Evolutionary conservation across 2,329 filamentous ascomycete species (phyloP).

Genomic region (Neurospora sp.): DNA sequence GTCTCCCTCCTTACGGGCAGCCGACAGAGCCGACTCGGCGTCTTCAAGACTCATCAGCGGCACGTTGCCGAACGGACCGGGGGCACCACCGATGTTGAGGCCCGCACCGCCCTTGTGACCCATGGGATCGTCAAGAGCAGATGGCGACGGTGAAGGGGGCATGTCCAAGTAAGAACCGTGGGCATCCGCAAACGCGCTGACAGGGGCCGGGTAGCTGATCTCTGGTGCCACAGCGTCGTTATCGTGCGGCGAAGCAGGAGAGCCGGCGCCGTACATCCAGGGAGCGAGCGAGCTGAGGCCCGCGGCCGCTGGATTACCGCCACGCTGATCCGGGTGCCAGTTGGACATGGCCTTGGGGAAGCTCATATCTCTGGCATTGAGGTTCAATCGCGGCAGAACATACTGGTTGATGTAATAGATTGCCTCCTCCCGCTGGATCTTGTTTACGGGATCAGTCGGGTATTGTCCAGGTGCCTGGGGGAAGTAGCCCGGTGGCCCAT

Average conservation of each 20-base stretch:
- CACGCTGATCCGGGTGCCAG: constrained; percentile 17
- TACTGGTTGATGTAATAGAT: constrained; percentile 62
- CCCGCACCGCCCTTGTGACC: neutral
- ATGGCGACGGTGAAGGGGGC: neutral
- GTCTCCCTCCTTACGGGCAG: constrained; percentile 49
- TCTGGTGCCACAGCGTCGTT: constrained; percentile 24
- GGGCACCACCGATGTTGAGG: neutral
- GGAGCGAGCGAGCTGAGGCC: constrained; percentile 46
- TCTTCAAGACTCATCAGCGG: constrained; percentile 53
- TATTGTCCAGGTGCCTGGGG: constrained; percentile 37
- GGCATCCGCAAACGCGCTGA: constrained; percentile 14
- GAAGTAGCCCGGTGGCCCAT: constrained; percentile 53
- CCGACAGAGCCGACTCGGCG: constrained; percentile 43
- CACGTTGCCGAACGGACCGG: constrained; percentile 33
- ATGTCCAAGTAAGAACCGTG: constrained; percentile 4
- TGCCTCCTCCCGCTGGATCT: constrained; percentile 57
- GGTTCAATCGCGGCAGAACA: constrained; percentile 49
- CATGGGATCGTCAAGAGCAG: neutral
- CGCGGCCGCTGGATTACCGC: constrained; percentile 31
- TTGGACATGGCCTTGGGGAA: constrained; percentile 20
- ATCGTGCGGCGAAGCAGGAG: constrained; percentile 20
- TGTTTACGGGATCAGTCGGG: constrained; percentile 48
- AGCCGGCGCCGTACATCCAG: constrained; percentile 43
- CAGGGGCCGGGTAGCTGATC: constrained; percentile 23
- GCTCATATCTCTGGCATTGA: constrained; percentile 36